Base-by-base conservation (phyloP, 495 filamentous ascomycete genomes). In the Hypoxylon crocopeplum region DNA sequence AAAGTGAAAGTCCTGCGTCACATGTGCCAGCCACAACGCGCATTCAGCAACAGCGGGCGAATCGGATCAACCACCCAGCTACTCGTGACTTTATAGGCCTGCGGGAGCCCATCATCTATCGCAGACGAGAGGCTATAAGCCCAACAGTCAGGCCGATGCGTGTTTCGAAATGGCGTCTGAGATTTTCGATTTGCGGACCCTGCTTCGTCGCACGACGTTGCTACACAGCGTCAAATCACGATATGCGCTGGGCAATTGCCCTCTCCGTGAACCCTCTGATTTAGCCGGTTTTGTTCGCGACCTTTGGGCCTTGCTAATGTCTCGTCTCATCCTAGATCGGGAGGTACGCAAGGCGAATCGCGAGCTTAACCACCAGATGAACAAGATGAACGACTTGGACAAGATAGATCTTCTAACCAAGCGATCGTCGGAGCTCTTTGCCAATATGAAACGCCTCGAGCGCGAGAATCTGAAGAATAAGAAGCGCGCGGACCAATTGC, bases 381-480 rank as follows among this genome's bases (percentile, higher is more conserved):
- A 84, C 53, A 90, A 87, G 57, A 89, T 95, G 76, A 90, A 92
- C 64, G 77, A 82, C 44, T 64, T 82, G 63, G 78, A 80, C 42
- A 86, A 91, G 62, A 88, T 98, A 54, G 94, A 98, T 19, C 83
- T 87, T 15, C 82, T 97, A 1, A 91, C 92, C 57, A 95, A 90
- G 62, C 91, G 91, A 66, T 97, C 93, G 55, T 89, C 90, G 37
- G 93, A 98, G 58, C 84, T 97, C 2, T 79, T 97, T 46, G 86
- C 88, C 32, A 91, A 96, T 51, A 95, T 98, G 91, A 96, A 96
- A 67, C 86, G 91, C 45, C 82, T 95, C 53, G 93, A 98, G 70
- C 88, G 93, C 22, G 94, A 98, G 48, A 90, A 96, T 66, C 80
- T 88, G 33, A 98, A 96, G 76, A 92, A 92, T 67, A 96, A 96